Percentiles rank a stretch among this genome's conserved stretches.
These are phyloP conservation scores for Acer saccharum DNA, from an alignment of 345 rosid species.

Conservation along the genomic window DNA sequence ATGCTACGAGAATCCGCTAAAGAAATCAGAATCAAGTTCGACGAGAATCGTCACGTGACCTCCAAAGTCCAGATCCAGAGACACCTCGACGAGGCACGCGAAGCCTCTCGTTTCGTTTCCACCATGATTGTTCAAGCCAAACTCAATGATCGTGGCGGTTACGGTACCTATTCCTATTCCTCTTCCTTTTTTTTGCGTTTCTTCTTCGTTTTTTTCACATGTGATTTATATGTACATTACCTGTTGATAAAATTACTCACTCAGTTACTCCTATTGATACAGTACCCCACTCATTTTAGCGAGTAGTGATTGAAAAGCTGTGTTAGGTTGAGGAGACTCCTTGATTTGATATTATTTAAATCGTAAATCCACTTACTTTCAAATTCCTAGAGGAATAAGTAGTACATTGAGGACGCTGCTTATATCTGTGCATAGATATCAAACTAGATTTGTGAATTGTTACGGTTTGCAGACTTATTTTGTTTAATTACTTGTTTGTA, in stretches of 20 bases:
- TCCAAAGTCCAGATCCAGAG: slow-evolving; percentile 61
- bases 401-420: no score
- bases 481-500: no score
- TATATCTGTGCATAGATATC: no score
- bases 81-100: slow-evolving; percentile 81
- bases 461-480: no score
- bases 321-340: no score
- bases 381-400: no score
- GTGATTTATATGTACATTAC: background rate
- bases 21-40: slow-evolving; percentile 78
- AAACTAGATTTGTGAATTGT: no score
- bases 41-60: slow-evolving; percentile 69
- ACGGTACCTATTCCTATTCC: slow-evolving; percentile 41
- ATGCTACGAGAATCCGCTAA: slow-evolving; percentile 73
- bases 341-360: background rate
- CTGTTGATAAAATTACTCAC: background rate
- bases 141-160: slow-evolving; percentile 83
- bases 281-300: no score
- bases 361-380: background rate
- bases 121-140: slow-evolving; percentile 95
- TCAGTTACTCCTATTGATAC: no score
- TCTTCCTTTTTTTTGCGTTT: background rate
- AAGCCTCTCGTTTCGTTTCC: slow-evolving; percentile 74
- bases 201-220: background rate
- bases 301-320: background rate